Evolutionary conservation across 2,329 filamentous ascomycete species (phyloP).

Genomic region (Tolypocladium tropicale): DNA sequence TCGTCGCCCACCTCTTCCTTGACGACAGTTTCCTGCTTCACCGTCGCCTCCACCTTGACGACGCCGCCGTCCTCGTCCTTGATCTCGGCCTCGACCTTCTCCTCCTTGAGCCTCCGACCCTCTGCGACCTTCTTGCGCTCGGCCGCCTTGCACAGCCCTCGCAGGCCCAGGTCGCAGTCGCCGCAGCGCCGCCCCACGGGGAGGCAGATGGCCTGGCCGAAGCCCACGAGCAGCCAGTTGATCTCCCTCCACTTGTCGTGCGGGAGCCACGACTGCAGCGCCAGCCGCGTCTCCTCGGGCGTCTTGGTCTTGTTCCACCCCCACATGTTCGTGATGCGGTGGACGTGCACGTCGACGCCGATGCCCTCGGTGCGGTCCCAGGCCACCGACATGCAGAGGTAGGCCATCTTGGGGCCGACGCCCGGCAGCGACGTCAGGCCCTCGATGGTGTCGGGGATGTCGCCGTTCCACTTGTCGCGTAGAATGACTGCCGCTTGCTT

Average conservation of each 20-base stretch:
- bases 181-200: conserved; percentile 74
- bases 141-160: conserved; percentile 66
- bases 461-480: conserved; percentile 56
- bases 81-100: conserved; percentile 12
- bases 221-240: conserved; percentile 77
- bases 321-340: conserved; percentile 91
- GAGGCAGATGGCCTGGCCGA: conserved; percentile 79
- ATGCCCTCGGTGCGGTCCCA: conserved; percentile 61
- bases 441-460: conserved; percentile 71
- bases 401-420: conserved; percentile 92
- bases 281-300: conserved; percentile 71
- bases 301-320: conserved; percentile 75
- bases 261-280: conserved; percentile 75
- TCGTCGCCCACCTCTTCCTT: not conserved
- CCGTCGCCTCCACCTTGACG: conserved; percentile 17
- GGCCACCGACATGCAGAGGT: conserved; percentile 71
- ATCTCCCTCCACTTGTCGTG: conserved; percentile 84
- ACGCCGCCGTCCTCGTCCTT: conserved; percentile 8
- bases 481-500: conserved; percentile 66
- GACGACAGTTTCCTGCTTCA: not conserved
- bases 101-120: conserved; percentile 35
- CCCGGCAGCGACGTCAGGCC: conserved; percentile 71
- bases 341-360: conserved; percentile 89
- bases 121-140: conserved; percentile 52
- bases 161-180: conserved; percentile 69